Base-by-base conservation (phyloP, 176 grass and related monocot species). In the Rhipidocladum racemiflorum region DNA sequence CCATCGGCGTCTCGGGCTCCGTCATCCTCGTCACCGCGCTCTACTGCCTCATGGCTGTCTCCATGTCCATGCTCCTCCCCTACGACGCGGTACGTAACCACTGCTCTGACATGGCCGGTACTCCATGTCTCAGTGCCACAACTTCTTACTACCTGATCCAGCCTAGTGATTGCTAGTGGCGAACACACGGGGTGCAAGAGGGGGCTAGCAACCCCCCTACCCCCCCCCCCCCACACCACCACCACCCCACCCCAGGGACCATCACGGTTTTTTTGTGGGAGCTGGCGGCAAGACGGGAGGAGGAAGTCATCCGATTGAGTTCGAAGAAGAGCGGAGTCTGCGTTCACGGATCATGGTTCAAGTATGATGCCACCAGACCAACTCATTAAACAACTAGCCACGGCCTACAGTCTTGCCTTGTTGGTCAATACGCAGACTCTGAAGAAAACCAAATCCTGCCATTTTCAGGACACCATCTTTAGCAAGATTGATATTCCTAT, bases 11-110 rank as follows among this genome's bases (percentile, higher is more conserved):
- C 21, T 91, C 97, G 0, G 97, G 97, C 8, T 99, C 97, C 15
- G 97, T 99, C 50, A 80, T 84, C 76, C 16, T 99, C 56, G 97
- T 95, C 66, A 88, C 93, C n/a, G 56, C 67, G 32, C 88, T 99
- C 76, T 99, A 99, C 75, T 99, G 97, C 79, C 97, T 99, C 89
- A 96, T 99, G 97, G 97, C 97, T 30, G 80, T 70, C 7, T 99
- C 97, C 69, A 95, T 99, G 92, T 73, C 80, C 65, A 91, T 99
- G 97, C 97, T 99, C 83, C 84, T 99, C 44, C 97, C 97, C 18
- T 99, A 99, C 76, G 97, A 99, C 86, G 82, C 80, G 64, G 97
- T 99, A 86, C 81, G 82, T 17, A 23, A n/a, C 53, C 20, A n/a
- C 20, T 28, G 24, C 4, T 28, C 57, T 60, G 56, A 12, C 1